Evolutionary conservation across 2,329 filamentous ascomycete species (phyloP).

Genomic region (Hypoxylon rubiginosum): DNA sequence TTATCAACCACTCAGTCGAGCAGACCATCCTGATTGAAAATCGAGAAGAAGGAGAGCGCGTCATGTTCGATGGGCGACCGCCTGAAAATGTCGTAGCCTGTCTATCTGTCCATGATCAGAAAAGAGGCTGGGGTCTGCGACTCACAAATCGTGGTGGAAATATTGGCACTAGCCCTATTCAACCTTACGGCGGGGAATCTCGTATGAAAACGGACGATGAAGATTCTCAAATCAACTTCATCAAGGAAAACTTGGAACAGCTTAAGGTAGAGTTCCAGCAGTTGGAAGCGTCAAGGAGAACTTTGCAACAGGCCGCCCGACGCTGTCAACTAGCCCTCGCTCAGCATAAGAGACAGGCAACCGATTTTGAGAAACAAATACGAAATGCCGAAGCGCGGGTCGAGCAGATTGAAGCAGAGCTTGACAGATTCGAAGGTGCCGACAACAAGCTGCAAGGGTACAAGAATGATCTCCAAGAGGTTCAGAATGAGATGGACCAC

Average conservation of each 20-base stretch:
- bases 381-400: slow-evolving; percentile 74
- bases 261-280: slow-evolving; percentile 68
- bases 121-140: slow-evolving; percentile 70
- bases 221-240: slow-evolving; percentile 72
- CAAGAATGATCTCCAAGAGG: slow-evolving; percentile 68
- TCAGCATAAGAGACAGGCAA: slow-evolving; percentile 60
- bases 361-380: slow-evolving; percentile 63
- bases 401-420: slow-evolving; percentile 65
- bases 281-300: slow-evolving; percentile 63
- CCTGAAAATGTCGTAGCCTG: slow-evolving; percentile 80
- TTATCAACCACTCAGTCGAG: slow-evolving; percentile 87
- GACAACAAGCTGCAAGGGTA: slow-evolving; percentile 75
- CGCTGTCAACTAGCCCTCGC: slow-evolving; percentile 60
- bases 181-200: slow-evolving; percentile 65
- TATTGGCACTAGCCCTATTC: slow-evolving; percentile 53
- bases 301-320: slow-evolving; percentile 62
- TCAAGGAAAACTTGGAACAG: slow-evolving; percentile 64
- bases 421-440: slow-evolving; percentile 76
- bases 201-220: slow-evolving; percentile 83
- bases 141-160: slow-evolving; percentile 62
- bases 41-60: slow-evolving; percentile 73
- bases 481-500: slow-evolving; percentile 59
- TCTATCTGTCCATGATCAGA: slow-evolving; percentile 75
- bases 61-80: slow-evolving; percentile 74
- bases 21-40: slow-evolving; percentile 83